Base-by-base conservation (phyloP, 805 yeast genomes). In the Starmerella vaccinii region DNA sequence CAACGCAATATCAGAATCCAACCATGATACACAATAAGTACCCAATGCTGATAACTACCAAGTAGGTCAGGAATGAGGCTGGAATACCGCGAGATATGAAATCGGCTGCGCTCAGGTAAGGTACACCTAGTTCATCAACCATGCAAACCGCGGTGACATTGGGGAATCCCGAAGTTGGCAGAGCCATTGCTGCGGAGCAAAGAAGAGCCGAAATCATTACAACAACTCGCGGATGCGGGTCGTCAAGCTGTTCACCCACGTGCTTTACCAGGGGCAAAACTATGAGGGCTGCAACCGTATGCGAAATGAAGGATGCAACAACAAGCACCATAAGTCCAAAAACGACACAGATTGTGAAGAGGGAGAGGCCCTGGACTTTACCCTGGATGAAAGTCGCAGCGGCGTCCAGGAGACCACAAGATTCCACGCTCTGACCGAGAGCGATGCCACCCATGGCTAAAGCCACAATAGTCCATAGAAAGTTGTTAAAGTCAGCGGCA, bases 381-480 rank as follows among this genome's bases (percentile, higher is more conserved):
- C 66, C 61, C 61, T 84, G 87, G 52, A 92, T 84, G 1, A 71
- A 64, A 2, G 68, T 57, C 0, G 98, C 97, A 53, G 89, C 81
- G 0, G 90, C 81, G 6, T 79, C 74, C 50, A 90, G 73, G 50
- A 90, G 71, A 0, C 97, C 97, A 1, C 95, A 86, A 8, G 92
- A 81, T 1, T 95, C 80, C 1, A 90, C 97, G 0, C 95, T 95
- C 64, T 87, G 88, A 50, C 98, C 98, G 47, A 90, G 71, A 0
- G 96, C 95, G 47, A 90, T 77, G 55, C 98, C 98, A 29, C 98
- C 98, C 98, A 90, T 92, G 4, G 97, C 97, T 56, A 90, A 73
- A 41, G 90, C 79, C 9, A 92, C 92, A 59, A 90, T 92, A 4
- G 95, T 88, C 98, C 98, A 90, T 57, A 95, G 80, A 65, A 90